Percentiles rank a stretch among this genome's conserved stretches.
Conservation (phyloP, 768 basidiomycete species). For the Strobilomyces confusus region DNA sequence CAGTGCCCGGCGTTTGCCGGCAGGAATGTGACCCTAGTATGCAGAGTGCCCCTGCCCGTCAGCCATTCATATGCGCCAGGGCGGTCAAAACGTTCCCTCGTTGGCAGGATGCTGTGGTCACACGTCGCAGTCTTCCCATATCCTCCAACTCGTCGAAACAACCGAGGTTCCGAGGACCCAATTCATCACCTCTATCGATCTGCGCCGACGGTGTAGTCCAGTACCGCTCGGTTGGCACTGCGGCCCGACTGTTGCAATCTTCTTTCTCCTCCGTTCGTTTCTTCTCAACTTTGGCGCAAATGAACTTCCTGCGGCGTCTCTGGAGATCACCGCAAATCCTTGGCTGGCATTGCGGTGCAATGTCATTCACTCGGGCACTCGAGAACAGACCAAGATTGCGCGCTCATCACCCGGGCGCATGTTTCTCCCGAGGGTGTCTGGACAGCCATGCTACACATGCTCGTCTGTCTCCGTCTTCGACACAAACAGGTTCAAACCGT, state of each 20-base stretch:
- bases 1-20: conserved; percentile 4
- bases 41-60: not conserved
- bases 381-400: not conserved
- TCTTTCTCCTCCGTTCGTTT: not conserved
- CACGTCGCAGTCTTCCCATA: too few relatives aligned
- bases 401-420: not conserved
- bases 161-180: conserved; percentile 16
- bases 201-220: not conserved
- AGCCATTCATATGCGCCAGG: conserved; percentile 11
- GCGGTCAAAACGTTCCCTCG: not conserved
- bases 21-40: not conserved
- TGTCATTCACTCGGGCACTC: not conserved
- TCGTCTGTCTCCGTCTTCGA: not conserved
- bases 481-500: conserved; percentile 8
- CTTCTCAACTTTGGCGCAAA: conserved; percentile 2
- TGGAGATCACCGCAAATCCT: not conserved
- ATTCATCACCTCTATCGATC: conserved; percentile 2
- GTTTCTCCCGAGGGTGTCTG: not conserved
- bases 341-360: not conserved
- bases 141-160: not conserved
- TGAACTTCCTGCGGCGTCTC: not conserved
- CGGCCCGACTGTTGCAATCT: not conserved
- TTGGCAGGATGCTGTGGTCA: too few relatives aligned
- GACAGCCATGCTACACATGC: not conserved
- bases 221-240: not conserved